Evolutionary conservation across 768 basidiomycete species (phyloP).

Genomic region (Flagelloscypha sp.): DNA sequence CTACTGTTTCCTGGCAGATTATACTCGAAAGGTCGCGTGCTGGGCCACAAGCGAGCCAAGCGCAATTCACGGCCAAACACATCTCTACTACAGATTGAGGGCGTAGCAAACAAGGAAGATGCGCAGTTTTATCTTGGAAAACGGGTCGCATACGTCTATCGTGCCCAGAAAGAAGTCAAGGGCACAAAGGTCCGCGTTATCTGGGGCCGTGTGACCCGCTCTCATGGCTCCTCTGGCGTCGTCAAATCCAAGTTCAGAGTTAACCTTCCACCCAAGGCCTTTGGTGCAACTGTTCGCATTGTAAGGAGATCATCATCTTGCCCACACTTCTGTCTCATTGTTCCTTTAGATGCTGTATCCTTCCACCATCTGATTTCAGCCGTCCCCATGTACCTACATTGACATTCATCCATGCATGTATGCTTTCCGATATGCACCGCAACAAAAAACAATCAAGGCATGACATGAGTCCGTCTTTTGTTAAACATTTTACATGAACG

Average conservation of each 20-base stretch:
- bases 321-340: slow-evolving; percentile 2
- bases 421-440: too few species aligned
- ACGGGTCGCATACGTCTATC: slow-evolving; percentile 98
- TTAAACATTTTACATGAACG: too few species aligned
- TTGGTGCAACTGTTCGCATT: slow-evolving; percentile 88
- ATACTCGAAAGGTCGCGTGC: slow-evolving; percentile 92
- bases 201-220: slow-evolving; percentile 96
- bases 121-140: slow-evolving; percentile 98
- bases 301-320: slow-evolving; percentile 40
- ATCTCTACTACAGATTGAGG: slow-evolving; percentile 94
- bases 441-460: too few species aligned
- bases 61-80: slow-evolving; percentile 95
- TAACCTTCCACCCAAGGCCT: slow-evolving; percentile 91
- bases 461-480: too few species aligned
- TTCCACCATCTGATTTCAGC: slow-evolving; percentile 68
- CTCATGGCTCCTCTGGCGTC: slow-evolving; percentile 91
- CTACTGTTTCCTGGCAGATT: slow-evolving; percentile 47
- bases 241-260: slow-evolving; percentile 94
- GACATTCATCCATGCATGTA: too few species aligned
- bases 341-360: slow-evolving; percentile 80
- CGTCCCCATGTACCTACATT: too few species aligned
- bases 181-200: slow-evolving; percentile 96
- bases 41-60: slow-evolving; percentile 98
- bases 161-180: slow-evolving; percentile 87
- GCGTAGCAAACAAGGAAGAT: slow-evolving; percentile 87